Percentiles rank a stretch among this genome's conserved stretches.
These are phyloP conservation scores for Ligustrum vulgare DNA, from an alignment of 257 asterid genomes.

Conservation along the genomic window DNA sequence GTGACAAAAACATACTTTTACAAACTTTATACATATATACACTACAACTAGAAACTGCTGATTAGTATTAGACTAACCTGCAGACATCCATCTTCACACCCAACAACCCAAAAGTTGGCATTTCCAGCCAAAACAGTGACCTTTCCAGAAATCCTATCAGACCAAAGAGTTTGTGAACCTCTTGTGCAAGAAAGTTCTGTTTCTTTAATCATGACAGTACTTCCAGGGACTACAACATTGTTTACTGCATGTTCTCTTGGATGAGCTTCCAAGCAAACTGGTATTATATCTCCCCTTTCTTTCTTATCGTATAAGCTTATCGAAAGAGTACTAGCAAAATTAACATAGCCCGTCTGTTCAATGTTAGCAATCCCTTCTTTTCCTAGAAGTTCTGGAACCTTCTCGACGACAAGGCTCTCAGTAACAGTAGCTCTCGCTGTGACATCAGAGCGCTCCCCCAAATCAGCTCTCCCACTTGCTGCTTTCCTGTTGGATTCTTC, in stretches of 20 bases:
- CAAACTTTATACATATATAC: neutral
- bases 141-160: slow-evolving; percentile 84
- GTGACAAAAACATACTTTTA: neutral
- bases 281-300: slow-evolving; percentile 61
- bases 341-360: slow-evolving; percentile 60
- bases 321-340: slow-evolving; percentile 51
- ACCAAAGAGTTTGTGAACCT: slow-evolving; percentile 76
- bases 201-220: slow-evolving; percentile 58
- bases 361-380: slow-evolving; percentile 52
- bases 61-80: slow-evolving; percentile 57
- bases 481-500: slow-evolving; percentile 54
- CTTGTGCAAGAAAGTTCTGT: slow-evolving; percentile 72
- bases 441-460: slow-evolving; percentile 60
- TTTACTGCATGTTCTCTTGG: slow-evolving; percentile 78
- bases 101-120: slow-evolving; percentile 95
- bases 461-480: slow-evolving; percentile 45
- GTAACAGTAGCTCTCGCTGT: slow-evolving; percentile 79
- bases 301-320: slow-evolving; percentile 69
- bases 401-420: slow-evolving; percentile 85
- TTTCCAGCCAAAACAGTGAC: slow-evolving; percentile 95
- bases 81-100: slow-evolving; percentile 94
- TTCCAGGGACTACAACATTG: slow-evolving; percentile 69
- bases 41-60: neutral
- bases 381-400: slow-evolving; percentile 58
- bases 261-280: slow-evolving; percentile 84